Conservation (phyloP, 2,329 filamentous ascomycete genomes). For the Sclerotinia spermophila region DNA sequence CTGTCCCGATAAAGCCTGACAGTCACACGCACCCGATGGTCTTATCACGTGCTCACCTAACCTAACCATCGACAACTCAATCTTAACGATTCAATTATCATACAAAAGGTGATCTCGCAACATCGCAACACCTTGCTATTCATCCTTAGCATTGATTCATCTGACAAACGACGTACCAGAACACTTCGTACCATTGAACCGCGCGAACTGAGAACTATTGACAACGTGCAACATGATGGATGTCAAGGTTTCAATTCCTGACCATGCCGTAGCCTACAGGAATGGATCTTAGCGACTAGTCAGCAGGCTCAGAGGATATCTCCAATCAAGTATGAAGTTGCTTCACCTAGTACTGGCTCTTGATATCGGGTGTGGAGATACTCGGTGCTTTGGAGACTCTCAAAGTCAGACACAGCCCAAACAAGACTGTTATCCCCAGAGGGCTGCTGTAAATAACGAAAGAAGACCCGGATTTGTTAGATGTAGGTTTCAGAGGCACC, state of each 20-base stretch:
- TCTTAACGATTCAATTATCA: not conserved
- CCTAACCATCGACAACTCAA: not conserved
- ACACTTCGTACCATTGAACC: not conserved
- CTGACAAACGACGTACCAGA: not conserved
- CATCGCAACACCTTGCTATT: not conserved
- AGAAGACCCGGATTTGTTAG: not conserved
- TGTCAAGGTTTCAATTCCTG: not conserved
- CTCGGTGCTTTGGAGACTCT: not conserved
- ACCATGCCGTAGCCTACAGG: not conserved
- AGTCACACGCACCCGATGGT: not conserved
- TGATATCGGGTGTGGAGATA: not conserved
- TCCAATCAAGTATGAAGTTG: not conserved
- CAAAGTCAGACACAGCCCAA: not conserved
- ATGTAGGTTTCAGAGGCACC: not conserved
- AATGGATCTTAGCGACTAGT: not conserved
- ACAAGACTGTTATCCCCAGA: not conserved
- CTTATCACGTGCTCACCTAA: not conserved
- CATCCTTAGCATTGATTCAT: not conserved
- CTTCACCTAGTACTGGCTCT: not conserved
- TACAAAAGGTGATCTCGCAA: not conserved
- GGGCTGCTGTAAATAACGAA: not conserved
- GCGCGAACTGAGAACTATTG: not conserved
- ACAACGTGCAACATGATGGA: not conserved
- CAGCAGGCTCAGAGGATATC: not conserved
- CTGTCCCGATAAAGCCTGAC: not conserved